These are phyloP conservation scores for Candida ortonii DNA, from an alignment of 805 yeast species.

Conservation along the genomic window DNA sequence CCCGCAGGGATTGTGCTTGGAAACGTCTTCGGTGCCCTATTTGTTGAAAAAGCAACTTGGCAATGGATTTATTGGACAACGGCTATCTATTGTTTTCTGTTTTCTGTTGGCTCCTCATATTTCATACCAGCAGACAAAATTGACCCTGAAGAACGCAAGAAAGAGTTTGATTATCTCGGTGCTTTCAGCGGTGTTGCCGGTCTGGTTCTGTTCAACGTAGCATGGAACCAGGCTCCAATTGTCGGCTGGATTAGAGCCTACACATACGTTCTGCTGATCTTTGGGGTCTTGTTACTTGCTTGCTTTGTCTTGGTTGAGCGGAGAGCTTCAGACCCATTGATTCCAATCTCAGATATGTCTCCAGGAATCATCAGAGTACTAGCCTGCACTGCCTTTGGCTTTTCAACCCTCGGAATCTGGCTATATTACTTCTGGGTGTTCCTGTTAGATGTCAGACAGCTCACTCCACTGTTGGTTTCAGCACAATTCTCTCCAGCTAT, in stretches of 20 bases:
- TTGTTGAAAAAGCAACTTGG: background rate
- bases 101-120: background rate
- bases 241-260: constrained; percentile 3
- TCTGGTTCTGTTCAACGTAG: background rate
- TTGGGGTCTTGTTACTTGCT: background rate
- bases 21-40: background rate
- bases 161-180: constrained; percentile 1
- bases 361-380: background rate
- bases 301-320: background rate
- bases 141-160: background rate
- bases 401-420: background rate
- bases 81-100: background rate
- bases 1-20: constrained; percentile 1
- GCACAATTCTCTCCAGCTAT: constrained; percentile 1
- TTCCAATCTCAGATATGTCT: background rate
- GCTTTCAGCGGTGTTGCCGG: constrained; percentile 1
- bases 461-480: background rate
- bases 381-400: constrained; percentile 1
- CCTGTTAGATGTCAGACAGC: background rate
- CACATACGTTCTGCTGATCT: constrained; percentile 1
- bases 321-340: background rate
- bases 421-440: constrained; percentile 1
- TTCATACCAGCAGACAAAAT: background rate
- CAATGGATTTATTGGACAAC: constrained; percentile 1
- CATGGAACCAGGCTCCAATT: constrained; percentile 3